These are phyloP conservation scores for Fusarium austroafricanum DNA, from an alignment of 2,329 filamentous ascomycete genomes.

Conservation along the genomic window DNA sequence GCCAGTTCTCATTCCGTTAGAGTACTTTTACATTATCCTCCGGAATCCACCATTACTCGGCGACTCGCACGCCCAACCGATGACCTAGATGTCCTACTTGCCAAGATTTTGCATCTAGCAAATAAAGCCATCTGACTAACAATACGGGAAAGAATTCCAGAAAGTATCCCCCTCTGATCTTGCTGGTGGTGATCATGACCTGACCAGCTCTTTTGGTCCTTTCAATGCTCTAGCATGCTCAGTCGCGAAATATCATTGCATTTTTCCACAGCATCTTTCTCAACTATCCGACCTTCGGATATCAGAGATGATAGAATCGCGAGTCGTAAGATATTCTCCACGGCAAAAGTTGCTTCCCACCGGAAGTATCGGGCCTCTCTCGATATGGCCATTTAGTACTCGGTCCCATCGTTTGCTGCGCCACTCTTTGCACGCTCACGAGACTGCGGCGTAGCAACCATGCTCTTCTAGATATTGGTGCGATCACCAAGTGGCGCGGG, in stretches of 20 bases:
- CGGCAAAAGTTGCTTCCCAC: too few species aligned
- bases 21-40: not conserved
- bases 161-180: not conserved
- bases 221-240: not conserved
- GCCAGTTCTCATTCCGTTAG: not conserved
- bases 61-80: not conserved
- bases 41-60: not conserved
- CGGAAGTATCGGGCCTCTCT: too few species aligned
- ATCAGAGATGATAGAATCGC: not conserved
- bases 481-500: constrained; percentile 18
- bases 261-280: not conserved
- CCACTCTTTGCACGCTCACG: not conserved
- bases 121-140: not conserved
- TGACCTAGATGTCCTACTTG: not conserved
- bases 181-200: not conserved
- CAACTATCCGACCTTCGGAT: not conserved
- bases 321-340: not conserved
- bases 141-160: not conserved
- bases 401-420: not conserved
- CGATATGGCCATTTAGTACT: not conserved
- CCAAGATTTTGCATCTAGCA: not conserved
- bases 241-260: not conserved
- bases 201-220: not conserved
- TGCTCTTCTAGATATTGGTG: constrained; percentile 21
- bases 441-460: not conserved